These are phyloP conservation scores for Suaeda aralocaspica DNA, from an alignment of 148 eudicot species.

Conservation along the genomic window DNA sequence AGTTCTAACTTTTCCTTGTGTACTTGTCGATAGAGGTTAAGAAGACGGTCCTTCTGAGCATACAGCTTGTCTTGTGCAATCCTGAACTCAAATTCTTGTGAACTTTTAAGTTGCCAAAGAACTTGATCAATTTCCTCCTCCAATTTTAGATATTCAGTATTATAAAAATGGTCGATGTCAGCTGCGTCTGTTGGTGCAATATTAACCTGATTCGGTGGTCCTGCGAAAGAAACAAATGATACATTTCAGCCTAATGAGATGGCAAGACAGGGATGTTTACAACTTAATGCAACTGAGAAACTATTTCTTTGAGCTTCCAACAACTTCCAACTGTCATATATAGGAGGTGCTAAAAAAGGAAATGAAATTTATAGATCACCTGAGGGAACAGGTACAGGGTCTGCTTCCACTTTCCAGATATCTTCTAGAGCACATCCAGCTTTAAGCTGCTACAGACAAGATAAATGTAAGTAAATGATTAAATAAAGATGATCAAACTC, in stretches of 20 bases:
- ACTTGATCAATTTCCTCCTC: constrained; percentile 53
- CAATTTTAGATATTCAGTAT: constrained; percentile 38
- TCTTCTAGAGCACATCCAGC: constrained; percentile 38
- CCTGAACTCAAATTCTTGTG: constrained; percentile 58
- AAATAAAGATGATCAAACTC: background rate
- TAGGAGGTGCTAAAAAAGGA: background rate
- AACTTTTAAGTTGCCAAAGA: constrained; percentile 50
- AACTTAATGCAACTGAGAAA: too few species aligned
- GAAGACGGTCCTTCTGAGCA: constrained; percentile 53
- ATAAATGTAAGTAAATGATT: constrained; percentile 20
- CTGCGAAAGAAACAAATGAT: constrained; percentile 8
- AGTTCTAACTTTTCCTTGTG: constrained; percentile 42
- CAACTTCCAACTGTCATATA: background rate
- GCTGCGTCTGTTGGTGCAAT: background rate
- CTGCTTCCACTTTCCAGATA: constrained; percentile 47
- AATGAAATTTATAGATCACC: constrained; percentile 38
- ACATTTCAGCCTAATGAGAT: background rate
- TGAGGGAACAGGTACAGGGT: constrained; percentile 20
- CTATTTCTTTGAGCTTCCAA: background rate
- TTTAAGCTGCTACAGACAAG: constrained; percentile 44
- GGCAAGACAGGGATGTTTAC: too few species aligned
- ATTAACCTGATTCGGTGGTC: constrained; percentile 3
- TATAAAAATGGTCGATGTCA: constrained; percentile 14
- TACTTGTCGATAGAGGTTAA: constrained; percentile 46
- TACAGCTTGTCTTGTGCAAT: constrained; percentile 50